Conservation (phyloP, 257 asterid genomes). For the Forsythia viridissima region DNA sequence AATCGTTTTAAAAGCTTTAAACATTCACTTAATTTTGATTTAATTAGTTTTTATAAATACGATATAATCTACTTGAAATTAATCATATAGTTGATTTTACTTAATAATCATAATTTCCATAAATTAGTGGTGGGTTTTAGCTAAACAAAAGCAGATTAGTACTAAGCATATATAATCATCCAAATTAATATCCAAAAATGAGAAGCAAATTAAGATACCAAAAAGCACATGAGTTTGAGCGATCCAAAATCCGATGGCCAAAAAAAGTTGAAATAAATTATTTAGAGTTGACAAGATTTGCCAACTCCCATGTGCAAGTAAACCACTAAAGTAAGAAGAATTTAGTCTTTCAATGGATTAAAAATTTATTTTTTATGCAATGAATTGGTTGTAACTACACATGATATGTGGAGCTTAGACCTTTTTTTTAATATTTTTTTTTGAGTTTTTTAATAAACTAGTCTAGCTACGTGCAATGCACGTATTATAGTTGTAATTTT, state of each 20-base stretch:
- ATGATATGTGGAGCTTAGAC: not conserved
- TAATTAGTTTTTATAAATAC: too few relatives aligned
- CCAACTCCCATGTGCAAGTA: not conserved
- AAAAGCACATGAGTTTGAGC: not conserved
- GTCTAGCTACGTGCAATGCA: too few relatives aligned
- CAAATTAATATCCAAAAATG: not conserved
- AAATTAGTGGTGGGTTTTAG: too few relatives aligned
- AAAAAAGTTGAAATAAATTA: not conserved
- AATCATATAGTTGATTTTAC: not conserved
- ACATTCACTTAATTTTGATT: too few relatives aligned
- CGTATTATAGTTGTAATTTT: too few relatives aligned
- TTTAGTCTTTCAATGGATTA: not conserved
- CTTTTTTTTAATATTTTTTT: too few relatives aligned
- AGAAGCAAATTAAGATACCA: not conserved
- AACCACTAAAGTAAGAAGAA: not conserved
- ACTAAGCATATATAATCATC: not conserved
- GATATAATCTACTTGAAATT: not conserved
- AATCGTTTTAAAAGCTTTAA: too few relatives aligned
- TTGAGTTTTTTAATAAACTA: too few relatives aligned
- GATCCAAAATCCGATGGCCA: not conserved
- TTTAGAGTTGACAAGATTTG: not conserved
- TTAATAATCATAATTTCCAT: not conserved
- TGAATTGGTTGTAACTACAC: not conserved
- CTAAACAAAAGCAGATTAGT: not conserved
- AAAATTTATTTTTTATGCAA: not conserved